Base-by-base conservation (phyloP, 331 rosid genomes). In the Spiraea crenata region DNA sequence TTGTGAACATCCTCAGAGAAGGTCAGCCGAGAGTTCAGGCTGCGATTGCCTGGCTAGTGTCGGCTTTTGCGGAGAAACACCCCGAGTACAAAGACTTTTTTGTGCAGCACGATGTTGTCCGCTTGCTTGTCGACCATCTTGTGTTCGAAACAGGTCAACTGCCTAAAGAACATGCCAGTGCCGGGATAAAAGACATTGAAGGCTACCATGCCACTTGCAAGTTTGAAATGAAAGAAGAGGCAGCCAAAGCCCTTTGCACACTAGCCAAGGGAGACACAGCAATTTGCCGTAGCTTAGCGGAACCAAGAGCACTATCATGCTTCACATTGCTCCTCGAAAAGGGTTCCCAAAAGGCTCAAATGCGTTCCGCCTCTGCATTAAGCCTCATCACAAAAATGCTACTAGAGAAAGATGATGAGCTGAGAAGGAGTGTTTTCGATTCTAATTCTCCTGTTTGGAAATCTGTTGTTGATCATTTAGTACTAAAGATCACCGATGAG, bases 271-370 rank as follows among this genome's bases (percentile, higher is more conserved):
- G 31, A 25, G 31, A 25, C 31, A 25, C 31, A 25, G 31, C 31
- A 1, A 25, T 25, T 25, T 25, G 31, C 31, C 31, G 31, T 25
- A 25, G 31, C 31, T 25, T 25, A 25, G 31, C 31, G 31, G 31
- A 25, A 25, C 31, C 31, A 25, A 25, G 31, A 25, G 31, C 31
- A 25, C 31, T 25, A 25, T 25, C 31, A 25, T 25, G 88, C 35
- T 87, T 87, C 35, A 88, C 92, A 0, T 79, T 82, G 40, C 79
- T 87, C 5, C 83, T 87, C 3, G 86, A 87, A 74, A 85, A 83
- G 25, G 89, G 92, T 14, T 65, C 75, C 0, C 74, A 81, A 49
- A 75, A 74, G 11, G 92, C 77, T 59, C 85, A 82, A 74, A 74
- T 64, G 50, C 72, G 81, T 77, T 87, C 90, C 5, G 86, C 90